These are phyloP conservation scores for Graphilbum sp. DNA, from an alignment of 2,329 filamentous ascomycete genomes.

Conservation along the genomic window DNA sequence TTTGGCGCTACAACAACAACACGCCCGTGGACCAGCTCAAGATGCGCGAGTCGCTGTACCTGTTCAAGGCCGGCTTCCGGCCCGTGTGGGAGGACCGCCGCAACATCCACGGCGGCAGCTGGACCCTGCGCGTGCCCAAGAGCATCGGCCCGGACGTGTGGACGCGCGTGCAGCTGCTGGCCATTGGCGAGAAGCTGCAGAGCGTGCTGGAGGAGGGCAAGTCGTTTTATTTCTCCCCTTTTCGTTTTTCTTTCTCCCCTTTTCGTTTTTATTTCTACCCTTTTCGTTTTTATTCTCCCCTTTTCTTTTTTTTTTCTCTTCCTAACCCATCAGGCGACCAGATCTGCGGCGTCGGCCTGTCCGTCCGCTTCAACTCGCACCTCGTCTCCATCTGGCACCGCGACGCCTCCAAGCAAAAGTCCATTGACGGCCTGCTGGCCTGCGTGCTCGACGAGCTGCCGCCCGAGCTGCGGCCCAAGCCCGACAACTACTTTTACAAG, in stretches of 20 bases:
- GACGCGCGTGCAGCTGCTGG: conserved; percentile 67
- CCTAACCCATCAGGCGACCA: conserved; percentile 47
- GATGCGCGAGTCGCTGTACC: conserved; percentile 61
- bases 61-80: conserved; percentile 63
- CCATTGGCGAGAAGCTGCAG: conserved; percentile 69
- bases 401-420: conserved; percentile 63
- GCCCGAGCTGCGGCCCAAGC: conserved; percentile 53
- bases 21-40: conserved; percentile 61
- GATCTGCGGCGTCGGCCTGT: conserved; percentile 77
- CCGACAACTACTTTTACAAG: conserved; percentile 68
- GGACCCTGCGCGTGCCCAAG: conserved; percentile 85
- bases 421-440: conserved; percentile 56
- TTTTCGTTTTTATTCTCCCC: conserved; percentile 4
- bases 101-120: conserved; percentile 72
- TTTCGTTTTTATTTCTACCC: not conserved
- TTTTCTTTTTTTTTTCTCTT: not conserved
- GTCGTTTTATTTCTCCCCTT: conserved; percentile 11
- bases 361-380: conserved; percentile 75
- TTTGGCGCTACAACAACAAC: conserved; percentile 72
- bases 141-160: conserved; percentile 55
- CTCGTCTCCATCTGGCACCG: conserved; percentile 91
- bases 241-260: not conserved
- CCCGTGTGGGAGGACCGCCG: conserved; percentile 76
- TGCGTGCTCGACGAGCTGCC: conserved; percentile 61
- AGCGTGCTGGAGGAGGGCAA: conserved; percentile 53